phyloP scores from a whole-genome alignment of 805 yeast genomes.

The Saccharomycopsis lassenensis region DNA sequence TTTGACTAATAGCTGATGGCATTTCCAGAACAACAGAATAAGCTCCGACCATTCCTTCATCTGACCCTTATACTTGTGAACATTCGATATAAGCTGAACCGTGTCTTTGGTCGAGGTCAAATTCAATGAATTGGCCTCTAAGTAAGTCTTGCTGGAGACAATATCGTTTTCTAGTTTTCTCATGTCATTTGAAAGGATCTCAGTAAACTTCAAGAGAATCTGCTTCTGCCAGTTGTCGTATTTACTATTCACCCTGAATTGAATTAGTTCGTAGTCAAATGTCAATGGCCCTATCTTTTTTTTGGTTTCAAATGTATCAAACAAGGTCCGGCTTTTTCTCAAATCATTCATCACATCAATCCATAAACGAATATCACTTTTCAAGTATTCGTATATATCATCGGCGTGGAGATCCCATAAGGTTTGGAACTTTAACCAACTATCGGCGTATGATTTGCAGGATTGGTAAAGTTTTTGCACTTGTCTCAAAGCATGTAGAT shows the following conservation, averaged over 20 bases:
- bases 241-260: constrained; percentile 38
- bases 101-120: constrained; percentile 30
- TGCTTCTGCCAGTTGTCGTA: constrained; percentile 50
- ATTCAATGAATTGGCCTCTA: constrained; percentile 29
- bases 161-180: constrained; percentile 26
- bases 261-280: constrained; percentile 43
- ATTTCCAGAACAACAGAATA: constrained; percentile 22
- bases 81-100: constrained; percentile 27
- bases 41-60: constrained; percentile 20
- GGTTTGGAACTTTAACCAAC: constrained; percentile 47
- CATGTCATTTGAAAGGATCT: constrained; percentile 26
- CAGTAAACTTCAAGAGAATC: constrained; percentile 32
- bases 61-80: constrained; percentile 26
- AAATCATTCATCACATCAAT: constrained; percentile 33
- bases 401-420: constrained; percentile 47
- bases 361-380: constrained; percentile 36
- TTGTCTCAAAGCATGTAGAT: too few relatives aligned
- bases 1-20: constrained; percentile 33
- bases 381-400: constrained; percentile 28
- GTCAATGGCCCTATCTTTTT: constrained; percentile 31
- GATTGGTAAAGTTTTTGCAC: too few relatives aligned
- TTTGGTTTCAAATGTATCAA: constrained; percentile 39
- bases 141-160: constrained; percentile 23
- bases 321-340: constrained; percentile 30
- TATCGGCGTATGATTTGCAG: constrained; percentile 30